Base-by-base conservation (phyloP, 2,329 filamentous ascomycete genomes). In the Trichophyton simii region DNA sequence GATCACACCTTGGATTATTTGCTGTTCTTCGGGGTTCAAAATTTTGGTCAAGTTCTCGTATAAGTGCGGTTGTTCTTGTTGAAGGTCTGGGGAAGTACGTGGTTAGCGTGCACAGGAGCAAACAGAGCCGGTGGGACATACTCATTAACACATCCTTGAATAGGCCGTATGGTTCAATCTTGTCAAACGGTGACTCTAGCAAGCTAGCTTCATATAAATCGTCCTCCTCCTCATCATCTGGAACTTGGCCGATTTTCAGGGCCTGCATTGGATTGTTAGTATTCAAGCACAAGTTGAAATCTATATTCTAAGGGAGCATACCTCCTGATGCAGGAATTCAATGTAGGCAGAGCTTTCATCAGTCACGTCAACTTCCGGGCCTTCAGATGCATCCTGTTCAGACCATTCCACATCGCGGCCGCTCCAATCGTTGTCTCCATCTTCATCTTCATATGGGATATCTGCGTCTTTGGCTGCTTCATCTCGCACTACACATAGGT, bases 311-410 rank as follows among this genome's bases (percentile, higher is more conserved):
- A 61, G 8, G 3, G 28, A 69, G 80, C 72, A 38, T 71, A 86
- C 87, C 79, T 97, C 92, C 72, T 95, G 88, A 68, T 92, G 95
- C 31, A 99, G 77, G 78, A 99, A 99, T 67, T 97, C 91, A 55
- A 99, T 83, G 72, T 99, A 99, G 4, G 92, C 90, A 25, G 88
- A 87, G 72, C 89, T 94, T 76, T 97, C 92, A 68, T 96, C 92
- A 70, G 91, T 88, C 68, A 85, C 81, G 64, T 96, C 87, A 2
- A 73, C 74, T 60, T 83, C 83, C 46, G 74, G 79, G 31, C 75
- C 76, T 65, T 89, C 88, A 31, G 83, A 83, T 28, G 82, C 82
- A 55, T 84, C 84, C 65, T 83, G 82, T 58, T 82, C 80, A 57
- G 81, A 80, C 83, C 83, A 86, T 62, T 87, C 86, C 42, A 87